Base-by-base conservation (phyloP, 2,329 filamentous ascomycete genomes). In the Colletotrichum sp. region DNA sequence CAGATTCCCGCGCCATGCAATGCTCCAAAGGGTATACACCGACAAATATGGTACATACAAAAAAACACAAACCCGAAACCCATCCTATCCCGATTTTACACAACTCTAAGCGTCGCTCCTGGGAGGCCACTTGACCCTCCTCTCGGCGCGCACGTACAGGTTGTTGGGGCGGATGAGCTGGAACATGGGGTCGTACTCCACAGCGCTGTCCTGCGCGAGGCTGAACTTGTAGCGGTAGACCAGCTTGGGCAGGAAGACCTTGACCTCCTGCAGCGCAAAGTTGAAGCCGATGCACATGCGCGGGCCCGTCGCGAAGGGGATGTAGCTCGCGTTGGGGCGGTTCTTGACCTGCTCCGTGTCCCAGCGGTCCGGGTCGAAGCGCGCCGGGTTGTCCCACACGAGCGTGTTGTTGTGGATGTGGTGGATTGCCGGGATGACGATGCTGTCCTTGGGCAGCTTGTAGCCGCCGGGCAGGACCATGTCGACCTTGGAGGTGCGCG, bases 261-360 rank as follows among this genome's bases (percentile, higher is more conserved):
- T 92, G 74, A 92, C 85, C 81, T 93, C 90, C 74, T 89, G 87
- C 8, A 93, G 83, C 0, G 91, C 91, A 80, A 93, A 92, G 81
- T 92, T 93, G 86, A 92, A 92, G 0, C 91, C 92, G 71, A 93
- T 90, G 76, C 92, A 93, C 83, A 87, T 88, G 2, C 92, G 84
- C 0, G 85, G 88, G 0, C 92, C 92, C 0, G 87, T 83, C 0
- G 88, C 91, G 76, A 93, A 93, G 0, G 92, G 92, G 5, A 90
- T 84, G 78, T 92, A 93, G 0, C 88, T 83, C 3, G 85, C 87
- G 34, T 86, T 86, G 61, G 88, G 89, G 3, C 86, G 80, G 77
- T 86, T 86, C 83, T 90, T 90, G 70, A 90, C 89, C 14, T 85
- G 82, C 0, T 89, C 87, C 0, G 87, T 87, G 76, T 89, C 87